A percentile compares a stretch with the other conserved stretches of the same genome.
These are phyloP conservation scores for Trichocomaceae sp. DNA, from an alignment of 2,329 filamentous ascomycete genomes.

Conservation along the genomic window DNA sequence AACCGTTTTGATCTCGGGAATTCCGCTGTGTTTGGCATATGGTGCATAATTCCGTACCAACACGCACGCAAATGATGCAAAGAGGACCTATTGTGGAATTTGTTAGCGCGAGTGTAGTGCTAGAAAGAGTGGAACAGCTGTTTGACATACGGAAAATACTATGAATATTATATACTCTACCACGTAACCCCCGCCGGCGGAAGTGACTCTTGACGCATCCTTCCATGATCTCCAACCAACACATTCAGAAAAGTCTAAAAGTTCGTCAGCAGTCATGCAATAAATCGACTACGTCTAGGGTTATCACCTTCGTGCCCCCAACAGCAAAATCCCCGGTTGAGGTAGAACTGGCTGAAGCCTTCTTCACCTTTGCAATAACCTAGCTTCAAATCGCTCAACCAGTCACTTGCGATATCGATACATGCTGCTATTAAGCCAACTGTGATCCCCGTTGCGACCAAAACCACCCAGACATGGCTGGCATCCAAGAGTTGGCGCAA, in stretches of 20 bases:
- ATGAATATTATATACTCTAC: conserved; percentile 85
- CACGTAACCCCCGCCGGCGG: conserved; percentile 65
- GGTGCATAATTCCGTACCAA: conserved; percentile 78
- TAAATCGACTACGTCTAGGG: not conserved
- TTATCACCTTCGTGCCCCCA: conserved; percentile 69
- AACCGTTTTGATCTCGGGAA: conserved; percentile 95
- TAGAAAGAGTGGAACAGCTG: not conserved
- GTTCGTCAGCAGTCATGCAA: conserved; percentile 14
- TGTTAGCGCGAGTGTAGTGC: not conserved
- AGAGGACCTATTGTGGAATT: conserved; percentile 53
- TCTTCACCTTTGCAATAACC: conserved; percentile 73
- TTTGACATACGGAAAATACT: conserved; percentile 61
- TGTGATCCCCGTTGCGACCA: conserved; percentile 76
- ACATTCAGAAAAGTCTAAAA: conserved; percentile 64
- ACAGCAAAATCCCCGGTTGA: conserved; percentile 89
- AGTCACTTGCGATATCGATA: conserved; percentile 86
- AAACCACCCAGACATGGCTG: conserved; percentile 84
- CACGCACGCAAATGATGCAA: conserved; percentile 69
- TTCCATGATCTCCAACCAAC: conserved; percentile 84
- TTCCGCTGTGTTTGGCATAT: conserved; percentile 90
- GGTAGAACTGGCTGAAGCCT: conserved; percentile 80
- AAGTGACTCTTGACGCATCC: conserved; percentile 60
- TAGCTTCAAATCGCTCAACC: conserved; percentile 86
- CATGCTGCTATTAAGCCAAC: conserved; percentile 78
- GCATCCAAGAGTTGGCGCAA: conserved; percentile 68